Conservation (phyloP, 345 rosid species). For the Bruguiera sexangula region DNA sequence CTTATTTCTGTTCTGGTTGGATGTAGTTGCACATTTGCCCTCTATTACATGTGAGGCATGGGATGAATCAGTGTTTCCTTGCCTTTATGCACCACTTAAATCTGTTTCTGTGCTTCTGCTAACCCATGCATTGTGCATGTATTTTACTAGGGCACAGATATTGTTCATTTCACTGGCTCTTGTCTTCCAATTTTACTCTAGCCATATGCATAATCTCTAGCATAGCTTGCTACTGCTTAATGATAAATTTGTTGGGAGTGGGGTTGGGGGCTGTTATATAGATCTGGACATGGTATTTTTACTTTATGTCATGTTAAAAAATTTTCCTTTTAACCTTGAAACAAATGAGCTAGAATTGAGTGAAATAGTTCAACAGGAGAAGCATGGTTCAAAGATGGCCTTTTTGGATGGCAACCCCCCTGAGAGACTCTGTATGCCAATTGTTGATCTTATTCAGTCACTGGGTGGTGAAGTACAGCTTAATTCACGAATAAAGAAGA, state of each 20-base stretch:
- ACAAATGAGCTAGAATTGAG: constrained; percentile 14
- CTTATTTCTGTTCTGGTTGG: background rate
- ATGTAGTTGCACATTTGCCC: background rate
- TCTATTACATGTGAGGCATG: background rate
- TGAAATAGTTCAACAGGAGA: constrained; percentile 53
- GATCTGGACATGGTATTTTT: background rate
- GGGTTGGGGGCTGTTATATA: background rate
- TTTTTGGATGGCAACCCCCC: constrained; percentile 97
- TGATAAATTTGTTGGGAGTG: background rate
- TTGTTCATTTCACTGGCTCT: background rate
- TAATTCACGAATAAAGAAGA: constrained; percentile 73
- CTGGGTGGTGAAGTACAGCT: constrained; percentile 79
- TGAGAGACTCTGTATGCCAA: constrained; percentile 89
- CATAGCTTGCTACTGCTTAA: background rate
- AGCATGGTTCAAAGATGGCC: constrained; percentile 97
- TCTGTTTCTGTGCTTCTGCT: background rate
- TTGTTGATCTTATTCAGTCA: constrained; percentile 68
- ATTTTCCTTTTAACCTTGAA: background rate
- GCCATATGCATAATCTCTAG: background rate
- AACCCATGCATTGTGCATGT: background rate
- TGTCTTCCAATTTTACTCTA: background rate
- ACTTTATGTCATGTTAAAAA: background rate
- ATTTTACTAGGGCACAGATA: background rate
- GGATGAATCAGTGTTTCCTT: background rate
- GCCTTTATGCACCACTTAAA: background rate